phyloP scores from a whole-genome alignment of 768 basidiomycete genomes.

The Termitomyces sp. region DNA sequence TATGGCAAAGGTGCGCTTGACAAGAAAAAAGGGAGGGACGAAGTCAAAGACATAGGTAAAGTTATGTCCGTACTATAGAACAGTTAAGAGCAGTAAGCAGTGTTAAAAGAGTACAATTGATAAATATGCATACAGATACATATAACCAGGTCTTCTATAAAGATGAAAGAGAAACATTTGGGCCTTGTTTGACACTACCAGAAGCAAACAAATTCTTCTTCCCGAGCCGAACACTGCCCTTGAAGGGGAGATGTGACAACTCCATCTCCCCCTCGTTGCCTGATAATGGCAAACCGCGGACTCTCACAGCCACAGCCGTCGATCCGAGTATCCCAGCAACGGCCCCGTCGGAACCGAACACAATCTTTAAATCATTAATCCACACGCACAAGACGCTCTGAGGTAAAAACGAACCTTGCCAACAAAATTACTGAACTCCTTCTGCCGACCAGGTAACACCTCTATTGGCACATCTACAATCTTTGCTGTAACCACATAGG shows the following conservation, averaged over 20 bases:
- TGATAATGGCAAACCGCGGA: conserved; percentile 55
- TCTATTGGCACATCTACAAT: conserved; percentile 71
- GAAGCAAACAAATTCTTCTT: conserved; percentile 33
- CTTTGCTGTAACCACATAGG: conserved; percentile 55
- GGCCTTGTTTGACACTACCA: no score
- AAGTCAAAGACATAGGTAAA: no score
- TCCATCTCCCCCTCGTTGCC: conserved; percentile 41
- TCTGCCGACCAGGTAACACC: conserved; percentile 73
- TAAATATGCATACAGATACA: neutral
- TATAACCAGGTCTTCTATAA: neutral
- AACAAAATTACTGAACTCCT: conserved; percentile 71
- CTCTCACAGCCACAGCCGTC: conserved; percentile 52
- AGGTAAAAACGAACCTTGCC: conserved; percentile 47
- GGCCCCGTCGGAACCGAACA: conserved; percentile 61
- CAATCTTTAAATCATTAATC: conserved; percentile 39
- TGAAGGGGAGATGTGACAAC: conserved; percentile 59
- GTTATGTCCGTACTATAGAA: no score
- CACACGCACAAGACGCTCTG: neutral
- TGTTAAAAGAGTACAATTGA: neutral
- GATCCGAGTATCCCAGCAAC: conserved; percentile 62
- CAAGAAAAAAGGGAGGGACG: no score
- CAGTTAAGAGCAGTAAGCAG: neutral
- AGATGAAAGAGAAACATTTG: neutral
- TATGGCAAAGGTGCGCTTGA: no score
- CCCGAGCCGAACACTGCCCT: conserved; percentile 59